Conservation (phyloP, 768 basidiomycete genomes). For the Leccinum boreale region DNA sequence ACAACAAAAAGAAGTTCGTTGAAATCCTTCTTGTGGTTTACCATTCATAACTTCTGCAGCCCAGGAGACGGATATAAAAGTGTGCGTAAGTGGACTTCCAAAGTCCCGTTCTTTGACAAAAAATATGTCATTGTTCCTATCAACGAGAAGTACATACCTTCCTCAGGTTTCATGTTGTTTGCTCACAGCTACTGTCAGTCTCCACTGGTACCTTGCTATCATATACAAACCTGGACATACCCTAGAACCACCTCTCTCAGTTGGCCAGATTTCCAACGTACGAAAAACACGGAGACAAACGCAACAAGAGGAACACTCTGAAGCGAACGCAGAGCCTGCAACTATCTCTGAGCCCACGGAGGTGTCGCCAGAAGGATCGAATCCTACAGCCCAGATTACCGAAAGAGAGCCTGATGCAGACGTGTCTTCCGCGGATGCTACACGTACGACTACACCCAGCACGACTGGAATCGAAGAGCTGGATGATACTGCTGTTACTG, state of each 20-base stretch:
- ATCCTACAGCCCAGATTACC: neutral
- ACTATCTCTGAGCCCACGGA: neutral
- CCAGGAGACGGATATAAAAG: conserved; percentile 70
- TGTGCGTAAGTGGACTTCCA: conserved; percentile 93
- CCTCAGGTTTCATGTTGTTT: neutral
- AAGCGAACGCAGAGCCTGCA: conserved; percentile 1
- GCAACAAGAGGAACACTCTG: conserved; percentile 10
- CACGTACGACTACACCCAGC: conserved; percentile 23
- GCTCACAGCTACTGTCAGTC: conserved; percentile 40
- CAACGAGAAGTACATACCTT: conserved; percentile 78
- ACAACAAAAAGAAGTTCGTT: conserved; percentile 52
- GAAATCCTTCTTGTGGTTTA: neutral
- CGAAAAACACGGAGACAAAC: conserved; percentile 24
- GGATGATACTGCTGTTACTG: conserved; percentile 3
- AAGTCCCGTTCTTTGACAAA: conserved; percentile 84
- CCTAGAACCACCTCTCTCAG: conserved; percentile 48
- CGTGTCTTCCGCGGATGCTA: conserved; percentile 12
- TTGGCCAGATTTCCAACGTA: neutral
- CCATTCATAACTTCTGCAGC: conserved; percentile 31
- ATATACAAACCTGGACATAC: conserved; percentile 77
- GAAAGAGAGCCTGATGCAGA: conserved; percentile 15
- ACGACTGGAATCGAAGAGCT: conserved; percentile 13
- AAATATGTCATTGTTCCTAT: conserved; percentile 93
- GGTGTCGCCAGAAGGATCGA: conserved; percentile 1
- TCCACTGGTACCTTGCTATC: conserved; percentile 97